Evolutionary conservation across 768 basidiomycete species (phyloP), one percentile per base, ranked within the genome.

Genomic region (Sporobolomyces roseus): DNA sequence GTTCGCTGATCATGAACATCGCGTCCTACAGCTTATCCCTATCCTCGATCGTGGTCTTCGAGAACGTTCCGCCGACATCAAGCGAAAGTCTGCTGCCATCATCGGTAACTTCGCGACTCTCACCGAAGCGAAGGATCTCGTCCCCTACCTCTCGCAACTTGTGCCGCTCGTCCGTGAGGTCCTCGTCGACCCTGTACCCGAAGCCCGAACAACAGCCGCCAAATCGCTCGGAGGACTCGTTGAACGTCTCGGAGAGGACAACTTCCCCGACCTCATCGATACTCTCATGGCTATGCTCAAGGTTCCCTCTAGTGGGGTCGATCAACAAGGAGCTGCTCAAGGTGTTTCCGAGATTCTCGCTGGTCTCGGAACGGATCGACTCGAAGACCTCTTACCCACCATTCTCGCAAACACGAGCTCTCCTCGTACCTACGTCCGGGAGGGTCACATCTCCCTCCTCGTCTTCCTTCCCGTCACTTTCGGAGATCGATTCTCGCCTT

Each of bases 381-480:
- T 99, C 71, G 96, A 99, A 77, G 88, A 90, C 9, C 83, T 99
- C 2, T 83, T 98, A 3, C 96, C 96, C 0, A 91, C 94, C 73
- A 92, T 99, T 76, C 87, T 99, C 70, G 85, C 84, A 33, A 97
- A 91, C 77, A 90, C 93, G 3, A 86, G 89, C 73, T 93, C 91
- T 53, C 88, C 91, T 2, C 83, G 91, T 14, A 84, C 93, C 30
- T 93, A 92, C 32, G 89, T 98, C 48, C 85, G 93, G 41, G 96
- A 98, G 82, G 96, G 96, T 14, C 98, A 97, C 83, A 98, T 99
- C 88, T 96, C 93, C 0, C 82, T 98, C 17, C 85, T 99, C 41
- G 92, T 98, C 23, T 98, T 88, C 81, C 81, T 98, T 4, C 94
- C 96, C 2, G 88, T 93, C 2, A 98, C 94, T 2, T 98, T 99